Evolutionary conservation across 768 basidiomycete species (phyloP), one percentile per base, ranked within the genome.

Genomic region (Boletus vermiculosoides): DNA sequence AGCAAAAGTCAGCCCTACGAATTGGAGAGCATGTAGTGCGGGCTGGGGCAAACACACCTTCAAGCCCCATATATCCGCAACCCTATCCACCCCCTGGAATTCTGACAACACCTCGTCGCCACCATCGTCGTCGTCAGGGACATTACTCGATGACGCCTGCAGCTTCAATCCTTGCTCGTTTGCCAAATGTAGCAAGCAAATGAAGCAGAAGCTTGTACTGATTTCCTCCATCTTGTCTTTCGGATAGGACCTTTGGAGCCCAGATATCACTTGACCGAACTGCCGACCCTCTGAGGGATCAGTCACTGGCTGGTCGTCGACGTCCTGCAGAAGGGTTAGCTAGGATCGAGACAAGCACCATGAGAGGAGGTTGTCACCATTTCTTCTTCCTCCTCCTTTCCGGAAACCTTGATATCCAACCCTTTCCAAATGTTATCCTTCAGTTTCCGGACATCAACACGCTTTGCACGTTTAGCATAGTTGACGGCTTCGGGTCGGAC

Each of bases 361-460:
- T 5, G 22, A n/a, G 18, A 57, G 2, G 49, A 45, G 2, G 6
- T 0, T 64, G 75, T 50, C 57, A 88, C 86, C 86, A 86, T 90
- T 57, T 76, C 73, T 28, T 77, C 76, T 12, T 76, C 75, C 33
- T 80, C 74, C 8, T 76, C 64, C 20, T 66, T 53, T 41, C 61
- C 68, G n/a, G 71, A 60, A 41, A 86, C 76, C 34, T 86, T 82
- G 55, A 97, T 92, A 63, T 92, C 88, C 45, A 98, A 72, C 2
- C 90, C 90, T 70, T 83, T 91, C 97, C 97, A 98, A 47, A 99
- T 98, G 63, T 94, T 96, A 58, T 98, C 96, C 77, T 99, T 99
- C 60, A 99, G 76, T 74, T 90, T 94, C 67, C 93, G 83, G 37
- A 99, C 96, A 67, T 98, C 97, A 22, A 99, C 96, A 41, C 96